Base-by-base conservation (phyloP, 805 yeast species). In the Metschnikowia drakensbergensis region DNA sequence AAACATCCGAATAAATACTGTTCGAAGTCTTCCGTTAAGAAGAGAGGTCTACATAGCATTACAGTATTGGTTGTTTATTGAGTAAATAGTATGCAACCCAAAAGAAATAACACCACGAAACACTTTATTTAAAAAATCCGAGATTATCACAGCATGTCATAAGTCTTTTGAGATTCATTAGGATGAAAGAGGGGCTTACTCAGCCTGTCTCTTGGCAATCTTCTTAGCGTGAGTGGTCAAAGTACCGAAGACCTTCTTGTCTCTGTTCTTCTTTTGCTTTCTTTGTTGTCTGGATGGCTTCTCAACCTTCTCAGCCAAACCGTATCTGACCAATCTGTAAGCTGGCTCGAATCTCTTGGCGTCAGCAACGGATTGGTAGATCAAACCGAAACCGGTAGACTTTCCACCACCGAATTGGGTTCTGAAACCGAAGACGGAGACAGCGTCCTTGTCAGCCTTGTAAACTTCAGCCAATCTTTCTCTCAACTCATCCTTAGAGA, bases 211-310 rank as follows among this genome's bases (percentile, higher is more conserved):
- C 78, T 81, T 86, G 73, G 92, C 92, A 72, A 84, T 82, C 77
- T 80, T 84, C 83, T 90, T 91, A 77, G 96, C 95, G 77, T 84
- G 86, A 77, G 88, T 83, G 76, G 82, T 86, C 72, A 91, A 96
- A 69, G 99, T 94, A 86, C 99, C 99, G 72, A 92, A 90, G 86
- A 88, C 77, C 88, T 94, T 94, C 90, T 86, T 85, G 72, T 87
- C 96, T 84, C 97, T 90, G 96, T 94, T 94, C 91, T 94, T 92
- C 90, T 87, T 89, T 84, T 92, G 98, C 81, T 94, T 94, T 85
- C 99, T 89, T 84, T 94, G 99, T 83, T 91, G 97, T 90, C 98
- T 91, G 68, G 97, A 89, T 68, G 96, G 82, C 83, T 89, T 90
- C 79, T 92, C 97, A 70, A 86, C 91, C 85, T 88, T 90, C 66